phyloP scores from a whole-genome alignment of 352 stramenopile genomes.

The Phytophthora litchii region DNA sequence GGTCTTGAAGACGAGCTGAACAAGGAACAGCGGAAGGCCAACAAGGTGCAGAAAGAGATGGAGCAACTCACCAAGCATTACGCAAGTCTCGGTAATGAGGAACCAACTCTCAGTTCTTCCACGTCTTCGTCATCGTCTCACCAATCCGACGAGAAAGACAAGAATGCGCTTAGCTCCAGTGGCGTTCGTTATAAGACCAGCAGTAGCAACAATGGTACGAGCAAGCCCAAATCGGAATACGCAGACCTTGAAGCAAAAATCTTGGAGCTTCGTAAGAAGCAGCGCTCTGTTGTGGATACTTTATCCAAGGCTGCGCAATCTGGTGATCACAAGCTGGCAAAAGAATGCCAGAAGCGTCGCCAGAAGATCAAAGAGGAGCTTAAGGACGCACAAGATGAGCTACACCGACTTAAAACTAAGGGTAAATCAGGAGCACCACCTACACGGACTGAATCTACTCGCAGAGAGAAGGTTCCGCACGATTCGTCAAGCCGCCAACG shows the following conservation, averaged over 20 bases:
- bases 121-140: conserved; percentile 52
- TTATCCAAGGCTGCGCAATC: conserved; percentile 73
- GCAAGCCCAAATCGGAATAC: conserved; percentile 55
- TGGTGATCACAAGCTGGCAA: conserved; percentile 73
- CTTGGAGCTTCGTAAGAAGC: conserved; percentile 78
- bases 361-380: conserved; percentile 84
- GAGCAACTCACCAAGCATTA: conserved; percentile 85
- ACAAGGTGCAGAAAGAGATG: conserved; percentile 83
- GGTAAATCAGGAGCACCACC: conserved; percentile 20
- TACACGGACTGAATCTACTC: conserved; percentile 18
- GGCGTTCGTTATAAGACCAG: conserved; percentile 34
- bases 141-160: conserved; percentile 39
- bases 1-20: conserved; percentile 80
- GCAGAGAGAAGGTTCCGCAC: conserved; percentile 22
- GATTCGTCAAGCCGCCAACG: conserved; percentile 19
- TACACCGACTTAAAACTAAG: conserved; percentile 64
- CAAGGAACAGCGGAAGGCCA: conserved; percentile 81
- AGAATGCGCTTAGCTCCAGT: conserved; percentile 21
- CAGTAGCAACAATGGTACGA: conserved; percentile 28
- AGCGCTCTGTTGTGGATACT: conserved; percentile 72
- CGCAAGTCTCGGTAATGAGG: conserved; percentile 39
- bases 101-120: conserved; percentile 43
- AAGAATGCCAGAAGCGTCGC: conserved; percentile 76
- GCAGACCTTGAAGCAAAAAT: conserved; percentile 72
- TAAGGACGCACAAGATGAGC: conserved; percentile 65